Evolutionary conservation across 768 basidiomycete species (phyloP).

Genomic region (Hypsizygus marmoreus): DNA sequence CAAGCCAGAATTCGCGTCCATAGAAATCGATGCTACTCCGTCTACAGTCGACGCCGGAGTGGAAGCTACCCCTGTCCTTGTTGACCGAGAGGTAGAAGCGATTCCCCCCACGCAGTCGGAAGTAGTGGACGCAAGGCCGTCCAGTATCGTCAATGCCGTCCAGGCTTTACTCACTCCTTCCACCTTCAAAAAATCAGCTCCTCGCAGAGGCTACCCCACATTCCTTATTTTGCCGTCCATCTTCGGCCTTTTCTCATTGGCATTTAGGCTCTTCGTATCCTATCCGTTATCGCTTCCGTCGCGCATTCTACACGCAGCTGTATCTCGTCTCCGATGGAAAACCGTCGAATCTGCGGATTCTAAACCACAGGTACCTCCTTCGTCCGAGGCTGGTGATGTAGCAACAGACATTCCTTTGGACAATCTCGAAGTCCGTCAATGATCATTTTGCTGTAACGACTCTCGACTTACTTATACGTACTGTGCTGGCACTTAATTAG

Average conservation of each 20-base stretch:
- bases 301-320: slow-evolving; percentile 32
- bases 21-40: slow-evolving; percentile 28
- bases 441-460: slow-evolving; percentile 37
- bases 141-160: slow-evolving; percentile 27
- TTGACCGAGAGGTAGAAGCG: slow-evolving; percentile 55
- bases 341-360: slow-evolving; percentile 8
- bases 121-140: slow-evolving; percentile 46
- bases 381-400: slow-evolving; percentile 14
- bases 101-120: slow-evolving; percentile 46
- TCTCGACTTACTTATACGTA: slow-evolving; percentile 38
- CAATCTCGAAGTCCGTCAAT: slow-evolving; percentile 47
- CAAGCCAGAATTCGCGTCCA: slow-evolving; percentile 29
- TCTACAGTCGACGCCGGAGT: slow-evolving; percentile 22
- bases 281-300: slow-evolving; percentile 55
- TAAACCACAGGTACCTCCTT: slow-evolving; percentile 20
- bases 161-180: slow-evolving; percentile 29
- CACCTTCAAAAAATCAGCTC: slow-evolving; percentile 14
- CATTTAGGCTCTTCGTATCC: slow-evolving; percentile 48
- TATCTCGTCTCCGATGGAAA: slow-evolving; percentile 22
- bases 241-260: slow-evolving; percentile 45
- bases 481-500: slow-evolving; percentile 40
- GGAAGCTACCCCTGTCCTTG: slow-evolving; percentile 19
- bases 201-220: slow-evolving; percentile 21
- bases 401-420: slow-evolving; percentile 40
- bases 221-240: slow-evolving; percentile 41